Base-by-base conservation (phyloP, 2,329 filamentous ascomycete genomes). In the Nemania sp. region DNA sequence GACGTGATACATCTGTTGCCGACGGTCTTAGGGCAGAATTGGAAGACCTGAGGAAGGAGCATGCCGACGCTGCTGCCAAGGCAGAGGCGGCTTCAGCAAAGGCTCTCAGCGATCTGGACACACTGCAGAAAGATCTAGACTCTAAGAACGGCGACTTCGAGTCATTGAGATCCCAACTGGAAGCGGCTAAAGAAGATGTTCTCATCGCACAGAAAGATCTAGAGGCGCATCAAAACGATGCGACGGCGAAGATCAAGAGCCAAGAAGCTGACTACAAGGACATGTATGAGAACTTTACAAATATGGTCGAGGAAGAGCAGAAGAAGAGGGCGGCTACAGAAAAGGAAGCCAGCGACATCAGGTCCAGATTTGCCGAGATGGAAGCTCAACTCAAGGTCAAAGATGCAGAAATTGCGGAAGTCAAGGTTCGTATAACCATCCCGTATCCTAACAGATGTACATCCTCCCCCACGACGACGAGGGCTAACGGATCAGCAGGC, bases 401-500 rank as follows among this genome's bases (percentile, higher is more conserved):
- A 77, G 84, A 88, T 43, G 85, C 85, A 42, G 85, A 88, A 74
- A 77, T 88, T 69, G 83, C 80, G 15, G 86, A 88, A 73, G 84
- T 80, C 58, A 83, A 83, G 78, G 85, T 87, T 57, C 17, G 69
- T 68, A 29, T 34, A 39, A 17, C 21, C 18, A 12, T 15, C 11
- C 10, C 2, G 34, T 11, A 13, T 11, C 35, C 15, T 11, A 11
- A 39, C 11, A 13, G 5, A 39, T 5, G 11, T n/a, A 13, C 3
- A 46, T 12, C 11, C 15, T 42, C 2, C 12, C 35, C 20, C 15
- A 62, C 34, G 42, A 53, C 52, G 35, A 54, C 7, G 20, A 64
- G 25, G 56, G 57, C 56, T 67, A 65, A 66, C 47, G 25, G 40
- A 32, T 17, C 17, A 29, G 18, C 60, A 85, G 81, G 79, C 80